Evolutionary conservation across 345 rosid species (phyloP).

Genomic region (Cardamine chenopodiifolia): DNA sequence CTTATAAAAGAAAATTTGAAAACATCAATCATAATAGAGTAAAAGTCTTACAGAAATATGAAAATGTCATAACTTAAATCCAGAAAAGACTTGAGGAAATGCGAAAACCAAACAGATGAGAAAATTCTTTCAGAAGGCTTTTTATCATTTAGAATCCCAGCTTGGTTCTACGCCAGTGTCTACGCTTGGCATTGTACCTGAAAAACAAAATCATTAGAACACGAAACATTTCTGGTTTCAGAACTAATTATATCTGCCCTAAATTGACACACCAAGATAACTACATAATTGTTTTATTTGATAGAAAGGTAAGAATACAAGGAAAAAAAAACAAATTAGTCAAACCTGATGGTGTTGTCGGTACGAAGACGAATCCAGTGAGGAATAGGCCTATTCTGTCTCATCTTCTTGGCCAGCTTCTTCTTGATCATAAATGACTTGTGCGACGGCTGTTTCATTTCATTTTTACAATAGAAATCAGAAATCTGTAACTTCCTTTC

Average conservation of each 20-base stretch:
- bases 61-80: constrained; percentile 28
- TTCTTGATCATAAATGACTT: constrained; percentile 79
- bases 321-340: no score
- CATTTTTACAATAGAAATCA: background rate
- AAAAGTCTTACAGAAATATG: constrained; percentile 15
- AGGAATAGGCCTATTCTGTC: constrained; percentile 80
- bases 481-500: background rate
- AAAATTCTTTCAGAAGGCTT: background rate
- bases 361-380: constrained; percentile 74
- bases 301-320: background rate
- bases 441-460: constrained; percentile 79
- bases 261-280: background rate
- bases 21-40: constrained; percentile 4
- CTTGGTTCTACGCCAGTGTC: constrained; percentile 82
- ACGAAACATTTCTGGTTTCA: background rate
- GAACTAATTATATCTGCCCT: background rate
- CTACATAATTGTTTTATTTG: background rate
- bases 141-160: constrained; percentile 48
- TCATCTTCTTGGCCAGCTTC: constrained; percentile 75
- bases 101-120: constrained; percentile 19
- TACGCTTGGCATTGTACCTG: constrained; percentile 77
- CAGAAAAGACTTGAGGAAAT: constrained; percentile 2
- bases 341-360: constrained; percentile 67
- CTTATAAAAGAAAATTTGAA: background rate
- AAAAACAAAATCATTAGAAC: background rate